Conservation (phyloP, 371 early-diverging fungal species). For the Mitosporidium daphniae region DNA sequence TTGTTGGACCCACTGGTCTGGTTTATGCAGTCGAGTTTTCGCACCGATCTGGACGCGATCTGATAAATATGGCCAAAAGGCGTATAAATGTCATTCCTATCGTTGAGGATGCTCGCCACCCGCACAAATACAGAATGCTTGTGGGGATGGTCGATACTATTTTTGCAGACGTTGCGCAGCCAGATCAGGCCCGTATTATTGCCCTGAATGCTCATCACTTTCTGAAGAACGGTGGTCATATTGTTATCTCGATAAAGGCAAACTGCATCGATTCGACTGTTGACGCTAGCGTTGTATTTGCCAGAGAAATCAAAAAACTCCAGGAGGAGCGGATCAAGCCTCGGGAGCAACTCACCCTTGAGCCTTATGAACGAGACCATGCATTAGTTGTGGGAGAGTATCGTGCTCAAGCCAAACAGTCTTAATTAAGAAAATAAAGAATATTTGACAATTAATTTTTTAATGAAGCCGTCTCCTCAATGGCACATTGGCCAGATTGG, state of each 20-base stretch:
- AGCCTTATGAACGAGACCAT: conserved; percentile 99
- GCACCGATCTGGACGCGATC: conserved; percentile 94
- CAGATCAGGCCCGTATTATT: conserved; percentile 98
- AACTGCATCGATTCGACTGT: conserved; percentile 98
- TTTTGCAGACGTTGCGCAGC: conserved; percentile 99
- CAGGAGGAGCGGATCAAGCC: conserved; percentile 94
- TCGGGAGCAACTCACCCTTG: conserved; percentile 91
- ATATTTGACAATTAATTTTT: no score
- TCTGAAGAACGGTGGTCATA: conserved; percentile 81
- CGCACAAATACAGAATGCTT: conserved; percentile 98
- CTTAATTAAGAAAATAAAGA: no score
- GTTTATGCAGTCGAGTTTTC: conserved; percentile 99
- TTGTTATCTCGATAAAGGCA: conserved; percentile 98
- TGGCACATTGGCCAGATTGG: no score
- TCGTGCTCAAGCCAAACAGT: no score
- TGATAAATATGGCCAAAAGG: conserved; percentile 99
- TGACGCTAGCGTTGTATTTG: conserved; percentile 88
- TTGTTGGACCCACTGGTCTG: conserved; percentile 84
- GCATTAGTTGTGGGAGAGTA: conserved; percentile 70
- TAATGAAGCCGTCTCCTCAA: no score
- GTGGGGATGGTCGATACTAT: conserved; percentile 97
- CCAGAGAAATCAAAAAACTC: conserved; percentile 93
- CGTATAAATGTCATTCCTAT: conserved; percentile 98
- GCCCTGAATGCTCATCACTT: conserved; percentile 93
- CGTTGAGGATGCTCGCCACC: conserved; percentile 98